Evolutionary conservation across 2,329 filamentous ascomycete species (phyloP).

Genomic region (Xylaria digitata): DNA sequence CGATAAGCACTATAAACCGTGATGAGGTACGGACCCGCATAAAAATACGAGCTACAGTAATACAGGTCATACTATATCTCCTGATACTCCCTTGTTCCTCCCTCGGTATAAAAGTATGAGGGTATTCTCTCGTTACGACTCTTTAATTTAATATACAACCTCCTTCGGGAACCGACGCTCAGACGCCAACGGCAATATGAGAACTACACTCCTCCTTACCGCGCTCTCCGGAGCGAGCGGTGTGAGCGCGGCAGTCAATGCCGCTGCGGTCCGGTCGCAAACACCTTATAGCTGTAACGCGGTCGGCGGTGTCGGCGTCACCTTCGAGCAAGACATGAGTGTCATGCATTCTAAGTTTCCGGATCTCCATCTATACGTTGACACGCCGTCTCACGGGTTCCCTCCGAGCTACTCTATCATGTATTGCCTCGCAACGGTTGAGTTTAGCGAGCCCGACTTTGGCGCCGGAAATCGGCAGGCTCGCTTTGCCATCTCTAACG

Average conservation of each 20-base stretch:
- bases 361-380: conserved; percentile 28
- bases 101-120: neutral
- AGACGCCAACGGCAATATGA: conserved; percentile 21
- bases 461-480: conserved; percentile 20
- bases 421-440: conserved; percentile 22
- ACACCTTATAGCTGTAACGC: conserved; percentile 34
- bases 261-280: conserved; percentile 28
- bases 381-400: conserved; percentile 35
- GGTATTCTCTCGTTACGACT: neutral
- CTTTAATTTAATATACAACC: neutral
- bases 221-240: conserved; percentile 23
- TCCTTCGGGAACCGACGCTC: neutral
- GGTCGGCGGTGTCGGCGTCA: conserved; percentile 25
- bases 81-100: neutral
- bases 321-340: conserved; percentile 31
- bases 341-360: conserved; percentile 33
- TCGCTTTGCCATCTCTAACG: conserved; percentile 34
- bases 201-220: conserved; percentile 1
- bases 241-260: conserved; percentile 21
- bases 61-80: neutral
- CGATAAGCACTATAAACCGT: neutral
- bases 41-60: conserved; percentile 7
- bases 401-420: conserved; percentile 33
- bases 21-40: neutral
- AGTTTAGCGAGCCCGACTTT: conserved; percentile 32